Evolutionary conservation across 306 rosid genomes (phyloP), one percentile per base, ranked within the genome.

Genomic region (Boehmeria nivea): DNA sequence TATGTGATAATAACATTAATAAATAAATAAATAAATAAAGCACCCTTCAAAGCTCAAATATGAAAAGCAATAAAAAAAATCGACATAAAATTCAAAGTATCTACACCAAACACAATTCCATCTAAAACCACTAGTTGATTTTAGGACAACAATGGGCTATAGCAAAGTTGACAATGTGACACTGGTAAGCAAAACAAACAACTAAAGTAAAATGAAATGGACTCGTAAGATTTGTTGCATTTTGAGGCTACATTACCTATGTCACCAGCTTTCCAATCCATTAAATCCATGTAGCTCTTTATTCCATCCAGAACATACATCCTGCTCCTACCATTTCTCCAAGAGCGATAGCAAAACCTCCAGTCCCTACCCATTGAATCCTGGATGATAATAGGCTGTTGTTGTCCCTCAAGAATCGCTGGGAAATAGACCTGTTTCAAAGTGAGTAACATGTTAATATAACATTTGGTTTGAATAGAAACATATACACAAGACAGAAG

Each of bases 231-330:
- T n/a, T n/a, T n/a, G n/a, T n/a, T n/a, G n/a, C n/a, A n/a, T 36
- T 3, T 17, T 31, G 33, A 46, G 21, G 37, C 34, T 57, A 21
- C 15, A 47, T 39, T 60, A 72, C 77, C 77, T 53, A 12, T 31
- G 28, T 72, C 77, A 28, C 77, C 72, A 22, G 46, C 44, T 59
- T 53, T 55, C 67, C 76, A 59, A 17, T 59, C 43, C 59, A 48
- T 59, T 3, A 8, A 19, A 42, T 25, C 18, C 57, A 59, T 71
- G 60, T 71, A 71, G 21, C 46, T 12, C 58, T 11, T 71, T 11
- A 71, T 27, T 22, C 76, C 76, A 37, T 53, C 67, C 12, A 71
- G 24, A n/a, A 65, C 50, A 8, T 65, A 65, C 49, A 72, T 65
- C 16, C 19, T 52, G 64, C 60, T 36, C 24, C 20, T 22, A 11